Percentiles rank a stretch among this genome's conserved stretches.
Evolutionary conservation across 305 asterid species (phyloP).

Genomic region (Fraxinus sp.): DNA sequence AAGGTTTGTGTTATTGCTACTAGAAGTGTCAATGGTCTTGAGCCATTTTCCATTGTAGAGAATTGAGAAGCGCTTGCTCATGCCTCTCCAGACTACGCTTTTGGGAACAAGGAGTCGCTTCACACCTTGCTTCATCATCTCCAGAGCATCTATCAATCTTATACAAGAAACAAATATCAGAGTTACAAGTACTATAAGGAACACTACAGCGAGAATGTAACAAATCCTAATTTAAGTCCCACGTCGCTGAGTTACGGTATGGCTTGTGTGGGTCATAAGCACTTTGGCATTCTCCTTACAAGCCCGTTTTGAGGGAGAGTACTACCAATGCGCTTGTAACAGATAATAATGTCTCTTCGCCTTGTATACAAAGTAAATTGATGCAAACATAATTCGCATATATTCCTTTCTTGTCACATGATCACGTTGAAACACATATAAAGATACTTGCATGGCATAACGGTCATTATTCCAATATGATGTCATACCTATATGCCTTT

Average conservation of each 20-base stretch:
- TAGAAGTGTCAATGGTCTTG: constrained; percentile 48
- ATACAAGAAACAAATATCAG: constrained; percentile 18
- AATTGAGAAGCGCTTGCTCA: constrained; percentile 93
- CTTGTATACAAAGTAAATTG: neutral
- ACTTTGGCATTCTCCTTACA: neutral
- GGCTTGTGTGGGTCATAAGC: neutral
- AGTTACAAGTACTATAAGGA: neutral
- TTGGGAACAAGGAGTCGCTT: constrained; percentile 91
- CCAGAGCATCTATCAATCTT: constrained; percentile 93
- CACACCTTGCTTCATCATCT: constrained; percentile 98
- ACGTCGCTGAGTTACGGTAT: neutral
- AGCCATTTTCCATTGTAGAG: constrained; percentile 88
- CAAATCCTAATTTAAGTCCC: neutral
- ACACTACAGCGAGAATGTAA: neutral
- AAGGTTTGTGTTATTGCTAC: constrained; percentile 36
- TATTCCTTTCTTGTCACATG: neutral
- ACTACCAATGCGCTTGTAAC: neutral
- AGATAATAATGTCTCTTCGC: neutral
- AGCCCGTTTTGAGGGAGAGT: neutral
- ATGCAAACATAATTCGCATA: neutral
- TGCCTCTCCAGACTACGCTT: constrained; percentile 80
- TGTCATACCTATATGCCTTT: neutral
- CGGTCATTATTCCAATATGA: neutral
- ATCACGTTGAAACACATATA: neutral
- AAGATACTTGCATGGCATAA: neutral